Percentiles rank a stretch among this genome's conserved stretches.
phyloP scores from a whole-genome alignment of 345 rosid genomes.

The Dipteronia sinensis region DNA sequence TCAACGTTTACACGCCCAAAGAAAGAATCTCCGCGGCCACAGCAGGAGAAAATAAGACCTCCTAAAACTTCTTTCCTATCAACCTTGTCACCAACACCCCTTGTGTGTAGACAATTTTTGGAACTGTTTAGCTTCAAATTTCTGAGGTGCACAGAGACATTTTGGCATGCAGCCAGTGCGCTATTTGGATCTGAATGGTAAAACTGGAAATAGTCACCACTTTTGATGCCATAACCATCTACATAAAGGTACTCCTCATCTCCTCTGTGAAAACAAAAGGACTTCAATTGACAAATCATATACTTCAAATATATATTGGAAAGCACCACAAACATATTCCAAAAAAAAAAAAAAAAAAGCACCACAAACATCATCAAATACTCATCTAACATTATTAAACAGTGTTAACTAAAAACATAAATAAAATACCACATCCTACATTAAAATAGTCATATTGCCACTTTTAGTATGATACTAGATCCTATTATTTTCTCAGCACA shows the following conservation, averaged over 20 bases:
- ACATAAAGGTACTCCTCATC: constrained; percentile 63
- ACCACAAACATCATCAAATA: background rate
- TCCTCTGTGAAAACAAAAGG: constrained; percentile 47
- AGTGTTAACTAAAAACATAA: background rate
- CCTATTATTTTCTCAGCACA: too few relatives aligned
- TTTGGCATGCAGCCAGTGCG: constrained; percentile 44
- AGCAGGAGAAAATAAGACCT: constrained; percentile 63
- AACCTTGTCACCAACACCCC: background rate
- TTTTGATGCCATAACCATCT: constrained; percentile 55
- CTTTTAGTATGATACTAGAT: background rate
- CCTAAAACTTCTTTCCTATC: constrained; percentile 53
- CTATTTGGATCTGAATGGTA: constrained; percentile 44
- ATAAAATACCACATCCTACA: background rate
- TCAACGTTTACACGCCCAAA: constrained; percentile 46
- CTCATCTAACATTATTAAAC: background rate
- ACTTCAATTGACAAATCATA: background rate
- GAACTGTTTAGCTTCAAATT: constrained; percentile 42
- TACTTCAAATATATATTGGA: background rate
- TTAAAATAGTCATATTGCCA: background rate
- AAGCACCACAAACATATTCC: too few relatives aligned
- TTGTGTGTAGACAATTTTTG: constrained; percentile 13
- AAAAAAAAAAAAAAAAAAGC: too few relatives aligned
- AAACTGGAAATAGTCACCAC: constrained; percentile 70
- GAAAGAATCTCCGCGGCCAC: constrained; percentile 57
- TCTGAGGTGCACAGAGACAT: constrained; percentile 38